phyloP scores from a whole-genome alignment of 2,329 filamentous ascomycete species.

The Bipolaris victoriae region DNA sequence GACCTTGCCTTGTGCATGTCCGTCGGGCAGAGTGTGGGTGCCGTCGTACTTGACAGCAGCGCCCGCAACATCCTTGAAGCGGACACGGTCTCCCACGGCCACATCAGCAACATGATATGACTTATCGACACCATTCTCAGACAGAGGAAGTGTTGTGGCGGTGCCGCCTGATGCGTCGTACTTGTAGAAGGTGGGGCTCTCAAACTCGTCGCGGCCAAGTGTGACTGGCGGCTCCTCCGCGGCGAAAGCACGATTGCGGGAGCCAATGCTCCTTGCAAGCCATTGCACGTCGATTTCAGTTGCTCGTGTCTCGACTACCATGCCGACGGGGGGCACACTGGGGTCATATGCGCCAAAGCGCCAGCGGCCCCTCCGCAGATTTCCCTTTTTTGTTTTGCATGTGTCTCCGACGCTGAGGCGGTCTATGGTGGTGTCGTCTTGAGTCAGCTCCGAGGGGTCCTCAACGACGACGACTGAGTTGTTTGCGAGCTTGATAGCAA shows the following conservation, averaged over 20 bases:
- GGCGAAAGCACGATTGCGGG: conserved; percentile 22
- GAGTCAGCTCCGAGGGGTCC: conserved; percentile 51
- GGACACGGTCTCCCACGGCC: conserved; percentile 56
- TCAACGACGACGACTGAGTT: conserved; percentile 61
- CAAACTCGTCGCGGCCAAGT: conserved; percentile 49
- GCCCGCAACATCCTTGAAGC: conserved; percentile 60
- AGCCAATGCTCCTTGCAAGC: conserved; percentile 55
- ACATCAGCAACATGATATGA: conserved; percentile 49
- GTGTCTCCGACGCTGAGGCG: conserved; percentile 56
- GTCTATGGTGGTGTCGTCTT: conserved; percentile 45
- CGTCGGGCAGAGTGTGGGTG: conserved; percentile 32
- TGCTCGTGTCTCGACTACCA: conserved; percentile 59
- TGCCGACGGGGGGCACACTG: conserved; percentile 57
- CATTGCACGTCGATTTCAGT: conserved; percentile 58
- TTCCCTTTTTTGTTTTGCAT: conserved; percentile 59
- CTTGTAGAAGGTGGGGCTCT: conserved; percentile 50
- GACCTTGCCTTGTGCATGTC: conserved; percentile 51
- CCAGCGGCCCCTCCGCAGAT: conserved; percentile 60
- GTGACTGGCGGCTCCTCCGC: conserved; percentile 42
- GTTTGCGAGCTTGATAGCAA: conserved; percentile 59
- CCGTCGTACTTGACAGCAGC: conserved; percentile 61
- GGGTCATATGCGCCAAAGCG: conserved; percentile 59
- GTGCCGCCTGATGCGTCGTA: conserved; percentile 50
- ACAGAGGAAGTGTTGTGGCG: conserved; percentile 30
- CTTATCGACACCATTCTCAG: conserved; percentile 31